Percentiles rank a stretch among this genome's conserved stretches.
phyloP scores from a whole-genome alignment of 106 monocot species.

The Hemerocallis citrina region DNA sequence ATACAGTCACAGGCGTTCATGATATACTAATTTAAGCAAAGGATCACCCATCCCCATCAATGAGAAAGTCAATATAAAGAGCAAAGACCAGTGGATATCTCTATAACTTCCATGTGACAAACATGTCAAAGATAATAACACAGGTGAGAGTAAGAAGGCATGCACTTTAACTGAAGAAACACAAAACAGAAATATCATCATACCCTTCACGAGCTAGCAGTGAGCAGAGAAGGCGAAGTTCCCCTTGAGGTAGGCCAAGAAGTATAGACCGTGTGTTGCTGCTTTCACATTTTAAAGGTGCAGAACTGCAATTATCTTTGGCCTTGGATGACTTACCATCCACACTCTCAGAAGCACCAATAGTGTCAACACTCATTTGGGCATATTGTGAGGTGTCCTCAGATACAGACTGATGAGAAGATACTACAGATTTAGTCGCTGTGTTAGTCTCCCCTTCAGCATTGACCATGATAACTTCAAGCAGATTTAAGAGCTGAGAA shows the following conservation, averaged over 20 bases:
- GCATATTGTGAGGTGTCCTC: slow-evolving; percentile 35
- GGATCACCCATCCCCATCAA: too few relatives aligned
- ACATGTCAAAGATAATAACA: not conserved
- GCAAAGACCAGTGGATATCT: too few relatives aligned
- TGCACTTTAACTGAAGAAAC: not conserved
- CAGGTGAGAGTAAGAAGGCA: not conserved
- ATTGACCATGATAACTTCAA: slow-evolving; percentile 85
- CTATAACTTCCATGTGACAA: too few relatives aligned
- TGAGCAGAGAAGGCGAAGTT: slow-evolving; percentile 78
- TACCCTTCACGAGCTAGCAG: slow-evolving; percentile 99
- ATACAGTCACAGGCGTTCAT: too few relatives aligned
- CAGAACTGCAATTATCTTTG: slow-evolving; percentile 8
- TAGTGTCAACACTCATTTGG: slow-evolving; percentile 20
- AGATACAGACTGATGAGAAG: slow-evolving; percentile 49
- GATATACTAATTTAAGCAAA: too few relatives aligned
- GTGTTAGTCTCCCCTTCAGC: slow-evolving; percentile 48
- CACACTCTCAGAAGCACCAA: slow-evolving; percentile 13
- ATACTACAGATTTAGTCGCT: slow-evolving; percentile 29
- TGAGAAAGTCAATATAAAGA: too few relatives aligned
- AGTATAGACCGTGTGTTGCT: slow-evolving; percentile 35
- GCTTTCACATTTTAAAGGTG: slow-evolving; percentile 6
- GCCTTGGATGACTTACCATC: slow-evolving; percentile 24
- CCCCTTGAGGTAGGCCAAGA: slow-evolving; percentile 51
- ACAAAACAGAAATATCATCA: slow-evolving; percentile 3
- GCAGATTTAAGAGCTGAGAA: slow-evolving; percentile 77